phyloP scores from a whole-genome alignment of 768 basidiomycete genomes.

The Termitomyces sp. region DNA sequence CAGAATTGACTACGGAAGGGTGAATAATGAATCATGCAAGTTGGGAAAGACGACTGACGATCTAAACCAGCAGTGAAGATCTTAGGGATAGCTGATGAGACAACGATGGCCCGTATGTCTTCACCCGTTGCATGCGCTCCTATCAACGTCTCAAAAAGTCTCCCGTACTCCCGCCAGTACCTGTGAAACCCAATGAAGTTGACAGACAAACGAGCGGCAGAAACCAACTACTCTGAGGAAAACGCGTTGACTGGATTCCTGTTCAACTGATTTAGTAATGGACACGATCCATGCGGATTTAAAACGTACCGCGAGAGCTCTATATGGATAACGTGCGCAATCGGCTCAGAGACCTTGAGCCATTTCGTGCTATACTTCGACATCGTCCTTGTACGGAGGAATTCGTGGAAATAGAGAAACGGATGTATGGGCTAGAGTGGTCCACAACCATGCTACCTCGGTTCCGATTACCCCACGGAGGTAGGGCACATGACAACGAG shows the following conservation, averaged over 20 bases:
- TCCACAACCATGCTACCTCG: background rate
- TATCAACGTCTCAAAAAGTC: constrained; percentile 53
- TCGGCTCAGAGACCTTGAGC: constrained; percentile 45
- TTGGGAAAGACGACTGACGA: constrained; percentile 35
- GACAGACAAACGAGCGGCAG: background rate
- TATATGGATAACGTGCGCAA: constrained; percentile 40
- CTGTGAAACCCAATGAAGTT: constrained; percentile 28
- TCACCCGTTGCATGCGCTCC: constrained; percentile 29
- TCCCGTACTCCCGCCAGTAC: constrained; percentile 70
- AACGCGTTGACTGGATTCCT: constrained; percentile 72
- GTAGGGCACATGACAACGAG: no score
- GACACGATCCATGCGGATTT: background rate
- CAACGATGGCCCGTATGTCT: constrained; percentile 67
- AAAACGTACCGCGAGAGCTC: constrained; percentile 38
- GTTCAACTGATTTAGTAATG: background rate
- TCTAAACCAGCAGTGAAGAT: constrained; percentile 85
- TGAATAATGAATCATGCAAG: background rate
- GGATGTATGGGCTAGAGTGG: background rate
- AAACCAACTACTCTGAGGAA: constrained; percentile 35
- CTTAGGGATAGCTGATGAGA: constrained; percentile 68
- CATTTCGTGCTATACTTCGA: constrained; percentile 26
- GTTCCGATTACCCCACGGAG: background rate
- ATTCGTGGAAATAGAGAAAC: background rate
- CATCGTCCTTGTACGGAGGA: background rate
- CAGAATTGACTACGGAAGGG: constrained; percentile 29